phyloP scores from a whole-genome alignment of 768 basidiomycete species.

The Pleurotus eryngii region DNA sequence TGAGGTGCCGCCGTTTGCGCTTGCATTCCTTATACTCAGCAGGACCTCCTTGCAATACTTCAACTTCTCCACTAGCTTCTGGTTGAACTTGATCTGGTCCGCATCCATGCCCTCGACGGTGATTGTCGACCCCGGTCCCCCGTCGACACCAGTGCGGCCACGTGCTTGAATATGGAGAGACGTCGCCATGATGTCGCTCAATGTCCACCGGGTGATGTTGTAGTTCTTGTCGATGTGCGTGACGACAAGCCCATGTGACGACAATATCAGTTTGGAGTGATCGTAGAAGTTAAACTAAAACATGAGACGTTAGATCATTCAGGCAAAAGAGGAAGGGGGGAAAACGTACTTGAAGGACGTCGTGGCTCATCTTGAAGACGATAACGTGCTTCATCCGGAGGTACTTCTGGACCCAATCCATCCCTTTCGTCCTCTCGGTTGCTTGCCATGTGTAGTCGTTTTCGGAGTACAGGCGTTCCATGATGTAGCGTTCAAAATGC shows the following conservation, averaged over 20 bases:
- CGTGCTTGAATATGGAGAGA: slow-evolving; percentile 33
- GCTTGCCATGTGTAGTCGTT: slow-evolving; percentile 83
- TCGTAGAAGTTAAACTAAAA: slow-evolving; percentile 97
- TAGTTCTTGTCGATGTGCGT: slow-evolving; percentile 93
- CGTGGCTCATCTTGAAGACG: slow-evolving; percentile 94
- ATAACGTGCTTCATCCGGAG: slow-evolving; percentile 96
- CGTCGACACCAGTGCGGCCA: slow-evolving; percentile 12
- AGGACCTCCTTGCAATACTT: slow-evolving; percentile 87
- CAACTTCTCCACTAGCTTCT: slow-evolving; percentile 72
- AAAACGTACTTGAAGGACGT: slow-evolving; percentile 79
- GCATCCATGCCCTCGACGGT: slow-evolving; percentile 36
- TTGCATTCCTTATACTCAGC: slow-evolving; percentile 62
- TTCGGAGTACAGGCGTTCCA: slow-evolving; percentile 82
- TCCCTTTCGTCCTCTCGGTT: slow-evolving; percentile 62
- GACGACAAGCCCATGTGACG: slow-evolving; percentile 71
- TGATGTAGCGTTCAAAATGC: slow-evolving; percentile 94
- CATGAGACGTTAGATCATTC: slow-evolving; percentile 4
- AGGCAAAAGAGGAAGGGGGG: neutral
- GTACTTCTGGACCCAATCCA: slow-evolving; percentile 96
- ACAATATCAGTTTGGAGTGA: slow-evolving; percentile 92
- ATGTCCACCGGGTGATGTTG: slow-evolving; percentile 66
- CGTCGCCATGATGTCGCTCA: slow-evolving; percentile 66
- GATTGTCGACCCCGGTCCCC: neutral
- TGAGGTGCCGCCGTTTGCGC: slow-evolving; percentile 30
- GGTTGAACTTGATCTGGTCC: slow-evolving; percentile 58